Evolutionary conservation across 1,139 yeast species (phyloP).

Genomic region (Suhomyces atakaporum): DNA sequence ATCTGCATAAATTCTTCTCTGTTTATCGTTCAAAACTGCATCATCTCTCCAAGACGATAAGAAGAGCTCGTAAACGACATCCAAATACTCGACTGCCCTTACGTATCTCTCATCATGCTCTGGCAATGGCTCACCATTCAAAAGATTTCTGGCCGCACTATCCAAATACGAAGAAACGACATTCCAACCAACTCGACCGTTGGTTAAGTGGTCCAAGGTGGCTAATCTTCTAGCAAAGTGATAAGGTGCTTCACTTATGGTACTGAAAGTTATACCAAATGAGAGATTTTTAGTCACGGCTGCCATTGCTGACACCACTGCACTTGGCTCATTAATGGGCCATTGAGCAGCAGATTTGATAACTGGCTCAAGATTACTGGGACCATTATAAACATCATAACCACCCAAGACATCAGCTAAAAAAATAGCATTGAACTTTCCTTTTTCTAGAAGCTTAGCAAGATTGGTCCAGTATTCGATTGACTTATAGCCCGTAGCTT

Average conservation of each 20-base stretch:
- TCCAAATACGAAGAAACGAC: constrained; percentile 44
- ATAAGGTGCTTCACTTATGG: constrained; percentile 48
- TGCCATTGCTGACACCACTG: constrained; percentile 42
- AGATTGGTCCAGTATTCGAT: constrained; percentile 49
- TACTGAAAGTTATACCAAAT: constrained; percentile 46
- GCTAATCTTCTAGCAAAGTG: constrained; percentile 47
- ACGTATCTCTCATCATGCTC: constrained; percentile 43
- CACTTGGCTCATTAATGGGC: constrained; percentile 46
- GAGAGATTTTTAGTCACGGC: constrained; percentile 41
- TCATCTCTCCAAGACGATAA: constrained; percentile 51
- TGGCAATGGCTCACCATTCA: constrained; percentile 39
- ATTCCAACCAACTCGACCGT: constrained; percentile 50
- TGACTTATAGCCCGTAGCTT: constrained; percentile 32
- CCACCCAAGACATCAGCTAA: constrained; percentile 51
- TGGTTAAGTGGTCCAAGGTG: constrained; percentile 43
- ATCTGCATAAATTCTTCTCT: constrained; percentile 35
- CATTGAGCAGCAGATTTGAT: constrained; percentile 46
- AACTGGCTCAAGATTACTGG: constrained; percentile 36
- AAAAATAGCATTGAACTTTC: constrained; percentile 46
- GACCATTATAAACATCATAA: constrained; percentile 46
- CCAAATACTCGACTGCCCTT: constrained; percentile 44
- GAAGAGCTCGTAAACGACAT: constrained; percentile 41
- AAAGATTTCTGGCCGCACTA: constrained; percentile 41
- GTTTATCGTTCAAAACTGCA: constrained; percentile 34
- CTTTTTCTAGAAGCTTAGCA: constrained; percentile 47